These are phyloP conservation scores for Metschnikowia orientalis DNA, from an alignment of 805 yeast species.

Conservation along the genomic window DNA sequence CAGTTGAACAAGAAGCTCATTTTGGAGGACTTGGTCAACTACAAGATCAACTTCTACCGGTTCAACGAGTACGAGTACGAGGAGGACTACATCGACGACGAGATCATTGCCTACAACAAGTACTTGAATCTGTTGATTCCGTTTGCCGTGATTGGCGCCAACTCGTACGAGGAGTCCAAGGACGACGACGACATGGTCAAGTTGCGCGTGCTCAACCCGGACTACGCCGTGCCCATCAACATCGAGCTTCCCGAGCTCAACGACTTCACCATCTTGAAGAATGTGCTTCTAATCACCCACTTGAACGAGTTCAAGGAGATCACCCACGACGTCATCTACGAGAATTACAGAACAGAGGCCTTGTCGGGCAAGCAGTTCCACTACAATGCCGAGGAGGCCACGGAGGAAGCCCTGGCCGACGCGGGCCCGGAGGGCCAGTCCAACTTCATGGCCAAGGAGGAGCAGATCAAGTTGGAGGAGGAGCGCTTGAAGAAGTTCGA, in stretches of 20 bases:
- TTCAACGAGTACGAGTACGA: constrained; percentile 61
- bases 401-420: constrained; percentile 8
- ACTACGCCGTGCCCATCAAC: constrained; percentile 52
- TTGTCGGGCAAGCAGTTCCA: constrained; percentile 58
- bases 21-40: constrained; percentile 67
- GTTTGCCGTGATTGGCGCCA: constrained; percentile 66
- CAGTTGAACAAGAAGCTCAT: constrained; percentile 68
- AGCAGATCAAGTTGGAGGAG: constrained; percentile 84
- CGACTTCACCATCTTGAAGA: constrained; percentile 77
- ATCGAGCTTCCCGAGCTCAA: constrained; percentile 70
- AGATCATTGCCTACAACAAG: constrained; percentile 60
- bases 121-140: constrained; percentile 62
- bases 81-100: constrained; percentile 51
- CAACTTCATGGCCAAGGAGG: constrained; percentile 65
- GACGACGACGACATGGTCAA: constrained; percentile 42
- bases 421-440: constrained; percentile 15
- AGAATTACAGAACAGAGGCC: constrained; percentile 84
- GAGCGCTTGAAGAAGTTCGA: constrained; percentile 83
- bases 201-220: constrained; percentile 47
- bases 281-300: constrained; percentile 76
- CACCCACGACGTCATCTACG: constrained; percentile 84
- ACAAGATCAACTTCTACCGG: constrained; percentile 67
- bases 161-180: constrained; percentile 45
- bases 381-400: constrained; percentile 24
- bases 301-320: constrained; percentile 82